These are phyloP conservation scores for Neofusicoccum parvum DNA, from an alignment of 2,329 filamentous ascomycete species.

Conservation along the genomic window DNA sequence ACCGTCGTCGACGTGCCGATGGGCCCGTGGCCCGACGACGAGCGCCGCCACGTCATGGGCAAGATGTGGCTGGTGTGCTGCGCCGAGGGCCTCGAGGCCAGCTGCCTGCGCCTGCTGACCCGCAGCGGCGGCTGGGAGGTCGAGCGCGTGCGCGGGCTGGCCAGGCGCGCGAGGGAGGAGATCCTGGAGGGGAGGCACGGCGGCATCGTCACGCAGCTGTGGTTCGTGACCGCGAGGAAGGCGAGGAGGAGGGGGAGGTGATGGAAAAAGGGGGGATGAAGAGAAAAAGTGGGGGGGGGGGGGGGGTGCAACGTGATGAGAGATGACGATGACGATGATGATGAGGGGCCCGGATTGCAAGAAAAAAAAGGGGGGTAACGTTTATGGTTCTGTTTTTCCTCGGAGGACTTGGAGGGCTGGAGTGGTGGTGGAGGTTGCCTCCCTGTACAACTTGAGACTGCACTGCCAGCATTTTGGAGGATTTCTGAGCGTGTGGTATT, in stretches of 20 bases:
- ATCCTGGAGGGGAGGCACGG: slow-evolving; percentile 12
- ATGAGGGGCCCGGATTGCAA: too few relatives aligned
- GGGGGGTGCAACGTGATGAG: not conserved
- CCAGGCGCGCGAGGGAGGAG: slow-evolving; percentile 3
- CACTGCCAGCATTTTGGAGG: too few relatives aligned
- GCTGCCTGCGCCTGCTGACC: slow-evolving; percentile 41
- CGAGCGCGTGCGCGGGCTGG: slow-evolving; percentile 30
- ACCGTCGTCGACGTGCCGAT: slow-evolving; percentile 43
- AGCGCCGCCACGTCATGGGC: slow-evolving; percentile 38
- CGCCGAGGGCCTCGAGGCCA: slow-evolving; percentile 44
- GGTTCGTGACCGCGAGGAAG: slow-evolving; percentile 18
- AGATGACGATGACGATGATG: too few relatives aligned
- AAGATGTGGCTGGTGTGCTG: slow-evolving; percentile 46
- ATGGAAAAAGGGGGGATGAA: not conserved
- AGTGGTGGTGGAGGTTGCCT: too few relatives aligned
- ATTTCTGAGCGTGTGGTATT: too few relatives aligned
- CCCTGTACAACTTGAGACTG: too few relatives aligned
- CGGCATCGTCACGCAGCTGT: not conserved
- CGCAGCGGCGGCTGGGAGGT: slow-evolving; percentile 35
- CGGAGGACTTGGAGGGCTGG: too few relatives aligned
- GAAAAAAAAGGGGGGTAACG: too few relatives aligned
- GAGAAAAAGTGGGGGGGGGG: not conserved
- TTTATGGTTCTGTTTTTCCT: too few relatives aligned
- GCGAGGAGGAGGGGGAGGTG: not conserved
- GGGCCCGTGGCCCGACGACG: slow-evolving; percentile 40